These are phyloP conservation scores for Rhytidiadelphus loreus DNA, from an alignment of 225 moss, liverwort and hornwort species.

Conservation along the genomic window DNA sequence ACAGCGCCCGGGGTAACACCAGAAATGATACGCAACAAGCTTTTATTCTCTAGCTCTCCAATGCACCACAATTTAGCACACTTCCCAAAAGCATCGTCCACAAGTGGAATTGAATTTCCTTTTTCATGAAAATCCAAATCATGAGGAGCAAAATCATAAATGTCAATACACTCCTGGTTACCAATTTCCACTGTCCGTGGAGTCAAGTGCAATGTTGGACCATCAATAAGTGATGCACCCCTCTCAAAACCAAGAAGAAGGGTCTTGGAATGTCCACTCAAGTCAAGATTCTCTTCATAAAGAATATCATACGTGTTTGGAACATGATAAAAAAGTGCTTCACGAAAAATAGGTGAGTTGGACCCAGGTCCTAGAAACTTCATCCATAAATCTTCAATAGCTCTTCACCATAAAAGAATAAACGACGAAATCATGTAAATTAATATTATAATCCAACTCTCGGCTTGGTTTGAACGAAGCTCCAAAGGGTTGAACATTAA, in stretches of 20 bases:
- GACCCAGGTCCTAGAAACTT: fast-evolving
- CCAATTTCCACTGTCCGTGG: background rate
- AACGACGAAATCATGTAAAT: background rate
- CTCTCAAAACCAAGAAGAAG: background rate
- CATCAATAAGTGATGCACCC: background rate
- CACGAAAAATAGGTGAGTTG: background rate
- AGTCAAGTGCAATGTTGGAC: background rate
- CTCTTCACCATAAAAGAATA: background rate
- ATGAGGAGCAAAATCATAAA: background rate
- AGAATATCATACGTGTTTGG: background rate
- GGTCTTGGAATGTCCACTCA: background rate
- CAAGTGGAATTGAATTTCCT: background rate
- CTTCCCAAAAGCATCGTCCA: too few relatives aligned
- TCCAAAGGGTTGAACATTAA: background rate
- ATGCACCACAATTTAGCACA: too few relatives aligned
- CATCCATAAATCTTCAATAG: background rate
- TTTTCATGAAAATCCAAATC: background rate
- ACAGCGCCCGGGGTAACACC: fast-evolving
- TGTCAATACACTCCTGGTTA: background rate
- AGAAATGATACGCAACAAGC: too few relatives aligned
- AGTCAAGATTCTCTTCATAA: background rate
- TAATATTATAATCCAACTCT: background rate
- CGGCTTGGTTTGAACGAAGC: background rate
- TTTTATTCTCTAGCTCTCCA: too few relatives aligned
- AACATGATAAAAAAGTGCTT: background rate